Evolutionary conservation across 116 monocot genomes (phyloP).

Genomic region (Trichopus zeylanicus): DNA sequence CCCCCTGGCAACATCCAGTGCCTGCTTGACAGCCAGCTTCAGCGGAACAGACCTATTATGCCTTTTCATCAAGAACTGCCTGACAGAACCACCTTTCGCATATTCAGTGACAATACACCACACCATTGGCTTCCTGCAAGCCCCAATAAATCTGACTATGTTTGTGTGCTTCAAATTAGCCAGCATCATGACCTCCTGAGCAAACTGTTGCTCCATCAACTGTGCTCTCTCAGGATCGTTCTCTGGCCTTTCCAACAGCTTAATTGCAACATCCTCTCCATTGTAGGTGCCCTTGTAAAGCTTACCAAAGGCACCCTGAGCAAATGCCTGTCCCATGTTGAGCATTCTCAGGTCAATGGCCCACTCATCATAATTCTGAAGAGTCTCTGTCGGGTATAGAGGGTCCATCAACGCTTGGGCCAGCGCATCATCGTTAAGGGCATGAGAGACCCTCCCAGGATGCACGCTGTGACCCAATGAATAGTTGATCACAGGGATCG

Average conservation of each 20-base stretch:
- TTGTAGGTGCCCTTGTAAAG: conserved; percentile 85
- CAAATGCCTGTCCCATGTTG: conserved; percentile 73
- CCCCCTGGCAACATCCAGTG: conserved; percentile 87
- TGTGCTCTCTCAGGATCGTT: conserved; percentile 62
- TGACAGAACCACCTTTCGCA: conserved; percentile 88
- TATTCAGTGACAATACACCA: conserved; percentile 99
- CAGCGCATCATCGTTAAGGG: conserved; percentile 53
- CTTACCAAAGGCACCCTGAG: conserved; percentile 95
- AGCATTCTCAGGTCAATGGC: conserved; percentile 66
- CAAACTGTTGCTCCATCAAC: conserved; percentile 93
- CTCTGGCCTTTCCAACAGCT: conserved; percentile 83
- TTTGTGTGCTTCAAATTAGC: conserved; percentile 73
- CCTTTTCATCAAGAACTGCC: conserved; percentile 70
- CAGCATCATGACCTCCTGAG: conserved; percentile 98
- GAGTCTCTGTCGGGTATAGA: conserved; percentile 39
- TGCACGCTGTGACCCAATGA: conserved; percentile 42
- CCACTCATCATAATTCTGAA: conserved; percentile 80
- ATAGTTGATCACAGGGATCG: conserved; percentile 25
- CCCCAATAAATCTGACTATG: conserved; percentile 84
- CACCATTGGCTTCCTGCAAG: conserved; percentile 80
- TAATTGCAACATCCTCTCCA: conserved; percentile 92
- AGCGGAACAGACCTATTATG: conserved; percentile 72
- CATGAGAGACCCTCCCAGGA: conserved; percentile 40
- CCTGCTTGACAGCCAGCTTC: conserved; percentile 80
- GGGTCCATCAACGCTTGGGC: conserved; percentile 74